Percentiles rank a stretch among this genome's conserved stretches.
These are phyloP conservation scores for Solanum virginianum DNA, from an alignment of 257 asterid species.

Conservation along the genomic window DNA sequence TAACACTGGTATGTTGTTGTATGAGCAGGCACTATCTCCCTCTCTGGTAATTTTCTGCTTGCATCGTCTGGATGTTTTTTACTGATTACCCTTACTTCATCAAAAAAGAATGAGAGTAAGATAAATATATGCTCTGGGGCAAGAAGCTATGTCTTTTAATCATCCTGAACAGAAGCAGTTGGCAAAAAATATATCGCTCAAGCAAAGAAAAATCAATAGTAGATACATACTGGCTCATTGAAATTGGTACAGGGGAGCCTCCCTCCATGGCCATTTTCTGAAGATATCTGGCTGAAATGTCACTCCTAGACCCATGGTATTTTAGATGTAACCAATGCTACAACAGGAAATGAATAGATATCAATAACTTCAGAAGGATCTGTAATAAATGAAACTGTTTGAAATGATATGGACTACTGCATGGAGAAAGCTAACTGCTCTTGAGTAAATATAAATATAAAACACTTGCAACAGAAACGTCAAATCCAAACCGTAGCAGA, in stretches of 20 bases:
- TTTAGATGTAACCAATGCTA: conserved; percentile 78
- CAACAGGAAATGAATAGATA: background rate
- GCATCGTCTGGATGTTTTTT: background rate
- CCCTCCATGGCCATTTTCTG: conserved; percentile 36
- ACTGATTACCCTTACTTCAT: background rate
- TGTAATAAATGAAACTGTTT: background rate
- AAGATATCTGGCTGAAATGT: conserved; percentile 33
- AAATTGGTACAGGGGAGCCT: conserved; percentile 37
- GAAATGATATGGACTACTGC: background rate
- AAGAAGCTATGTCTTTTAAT: background rate
- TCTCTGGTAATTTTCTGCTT: background rate
- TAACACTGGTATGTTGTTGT: background rate
- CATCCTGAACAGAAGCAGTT: background rate
- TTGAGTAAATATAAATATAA: background rate
- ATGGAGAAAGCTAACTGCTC: background rate
- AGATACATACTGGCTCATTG: conserved; percentile 61
- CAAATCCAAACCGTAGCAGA: background rate
- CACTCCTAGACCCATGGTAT: conserved; percentile 51
- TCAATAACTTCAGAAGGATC: background rate
- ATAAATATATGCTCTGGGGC: background rate
- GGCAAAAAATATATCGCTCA: background rate
- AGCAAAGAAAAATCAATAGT: background rate
- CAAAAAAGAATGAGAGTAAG: background rate
- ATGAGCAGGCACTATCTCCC: background rate
- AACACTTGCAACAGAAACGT: background rate